Conservation (phyloP, 352 stramenopile species). For the Phytophthora sojae region DNA sequence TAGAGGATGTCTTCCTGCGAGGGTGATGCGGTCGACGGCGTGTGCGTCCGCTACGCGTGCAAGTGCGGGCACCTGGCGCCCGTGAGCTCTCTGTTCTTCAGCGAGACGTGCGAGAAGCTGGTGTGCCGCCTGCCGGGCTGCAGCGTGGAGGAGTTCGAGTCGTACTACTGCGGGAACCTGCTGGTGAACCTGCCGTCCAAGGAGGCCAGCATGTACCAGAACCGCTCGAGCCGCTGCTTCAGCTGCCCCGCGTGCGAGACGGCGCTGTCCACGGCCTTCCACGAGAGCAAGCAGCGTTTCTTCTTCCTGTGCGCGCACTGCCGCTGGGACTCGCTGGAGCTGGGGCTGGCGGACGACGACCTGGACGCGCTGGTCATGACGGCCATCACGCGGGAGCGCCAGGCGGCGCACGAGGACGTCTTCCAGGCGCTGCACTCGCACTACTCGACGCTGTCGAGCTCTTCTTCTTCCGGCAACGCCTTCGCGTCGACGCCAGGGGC, state of each 20-base stretch:
- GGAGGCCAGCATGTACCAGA: slow-evolving; percentile 88
- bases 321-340: slow-evolving; percentile 82
- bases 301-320: slow-evolving; percentile 89
- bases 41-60: slow-evolving; percentile 76
- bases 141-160: slow-evolving; percentile 89
- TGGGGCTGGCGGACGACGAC: slow-evolving; percentile 76
- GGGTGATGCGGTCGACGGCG: slow-evolving; percentile 26
- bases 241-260: slow-evolving; percentile 73
- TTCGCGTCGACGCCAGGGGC: slow-evolving; percentile 20
- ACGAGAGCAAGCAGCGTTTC: slow-evolving; percentile 61
- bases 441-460: slow-evolving; percentile 41
- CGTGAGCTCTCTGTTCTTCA: slow-evolving; percentile 74
- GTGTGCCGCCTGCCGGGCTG: slow-evolving; percentile 75
- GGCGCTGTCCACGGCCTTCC: slow-evolving; percentile 75
- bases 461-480: background rate
- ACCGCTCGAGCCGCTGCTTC: slow-evolving; percentile 88
- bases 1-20: background rate
- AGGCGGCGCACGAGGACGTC: slow-evolving; percentile 74
- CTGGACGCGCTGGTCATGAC: slow-evolving; percentile 88
- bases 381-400: slow-evolving; percentile 76
- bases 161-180: slow-evolving; percentile 88
- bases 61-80: slow-evolving; percentile 73
- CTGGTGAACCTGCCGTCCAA: slow-evolving; percentile 90
- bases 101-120: slow-evolving; percentile 76
- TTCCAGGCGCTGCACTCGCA: slow-evolving; percentile 78